Percentiles rank a stretch among this genome's conserved stretches.
Evolutionary conservation across 108 stramenopile species (phyloP).

Genomic region (Parietichytrium sp.): DNA sequence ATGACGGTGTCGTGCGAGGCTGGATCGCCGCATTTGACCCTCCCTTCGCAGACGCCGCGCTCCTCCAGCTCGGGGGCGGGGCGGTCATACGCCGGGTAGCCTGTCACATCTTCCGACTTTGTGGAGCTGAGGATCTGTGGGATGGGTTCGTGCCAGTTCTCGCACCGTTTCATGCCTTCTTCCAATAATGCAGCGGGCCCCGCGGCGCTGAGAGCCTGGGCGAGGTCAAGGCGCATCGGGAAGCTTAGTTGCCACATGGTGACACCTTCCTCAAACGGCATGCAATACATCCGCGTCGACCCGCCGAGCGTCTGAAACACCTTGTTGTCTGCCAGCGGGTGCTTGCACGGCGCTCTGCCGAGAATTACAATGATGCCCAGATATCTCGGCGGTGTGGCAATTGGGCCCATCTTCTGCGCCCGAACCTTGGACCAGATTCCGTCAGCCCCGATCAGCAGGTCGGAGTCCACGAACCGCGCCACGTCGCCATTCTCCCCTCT

Average conservation of each 20-base stretch:
- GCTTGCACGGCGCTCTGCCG: constrained; percentile 64
- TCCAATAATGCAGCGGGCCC: not conserved
- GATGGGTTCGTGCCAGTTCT: not conserved
- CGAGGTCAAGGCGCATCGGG: constrained; percentile 12
- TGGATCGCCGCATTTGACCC: not conserved
- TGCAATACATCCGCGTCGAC: constrained; percentile 4
- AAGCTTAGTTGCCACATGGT: constrained; percentile 36
- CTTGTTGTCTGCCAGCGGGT: constrained; percentile 31
- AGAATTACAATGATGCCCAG: constrained; percentile 75
- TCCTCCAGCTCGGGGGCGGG: not conserved
- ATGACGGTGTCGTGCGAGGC: not conserved
- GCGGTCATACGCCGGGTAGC: constrained; percentile 32
- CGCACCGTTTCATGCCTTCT: not conserved
- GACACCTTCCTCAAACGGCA: constrained; percentile 16
- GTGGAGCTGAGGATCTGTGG: not conserved
- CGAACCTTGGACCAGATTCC: constrained; percentile 77
- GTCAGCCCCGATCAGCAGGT: constrained; percentile 82
- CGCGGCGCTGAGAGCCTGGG: constrained; percentile 4
- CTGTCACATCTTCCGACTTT: not conserved
- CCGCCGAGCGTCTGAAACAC: constrained; percentile 38
- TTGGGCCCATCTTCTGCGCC: constrained; percentile 55
- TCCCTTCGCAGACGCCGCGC: not conserved
- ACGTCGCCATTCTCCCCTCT: constrained; percentile 49
- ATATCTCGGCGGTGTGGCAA: constrained; percentile 61
- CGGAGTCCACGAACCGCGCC: constrained; percentile 38